Base-by-base conservation (phyloP, 768 basidiomycete species). In the Xanthoconium purpureum region DNA sequence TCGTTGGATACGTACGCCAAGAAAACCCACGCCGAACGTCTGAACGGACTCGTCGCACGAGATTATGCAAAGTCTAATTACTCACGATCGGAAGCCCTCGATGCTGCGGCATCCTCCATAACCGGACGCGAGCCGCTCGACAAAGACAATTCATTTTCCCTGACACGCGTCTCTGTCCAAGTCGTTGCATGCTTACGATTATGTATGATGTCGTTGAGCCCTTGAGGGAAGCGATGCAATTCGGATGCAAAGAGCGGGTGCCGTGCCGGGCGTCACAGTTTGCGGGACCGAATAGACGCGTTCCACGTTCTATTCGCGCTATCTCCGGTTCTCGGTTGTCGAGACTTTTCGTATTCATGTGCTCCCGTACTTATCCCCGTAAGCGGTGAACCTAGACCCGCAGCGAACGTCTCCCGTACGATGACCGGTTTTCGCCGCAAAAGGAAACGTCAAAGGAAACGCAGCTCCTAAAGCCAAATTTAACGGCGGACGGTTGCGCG, bases 1-100 rank as follows among this genome's bases (percentile, higher is more conserved):
- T 30, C 9, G 11, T 35, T 30, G 29, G 20, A 13, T 42, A 44
- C 9, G 29, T 47, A n/a, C 28, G 47, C 47, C 54, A 35, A 55
- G 48, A 38, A 45, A 20, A 45, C 47, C 40, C 43, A 45, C 43
- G 36, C 55, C 51, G 51, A 39, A 39, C 24, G n/a, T 11, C 14
- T 12, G 50, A 36, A 29, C 32, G 17, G 33, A 20, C 29, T 12
- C 30, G 15, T 28, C 12, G 36, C 36, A 30, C 35, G 29, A 38
- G 17, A 37, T 13, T 10, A n/a, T 18, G 36, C 57, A 53, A 59
- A 53, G 50, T 42, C 49, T 63, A 61, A 61, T 61, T 17, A 32
- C 14, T 54, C 3, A 35, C 9, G 28, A 56, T 37, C 14, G 17
- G 54, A 32, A 44, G 24, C 38, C 28, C 4, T 29, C 35, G 33